Conservation (phyloP, 2,329 filamentous ascomycete genomes). For the Hortaea sp. region DNA sequence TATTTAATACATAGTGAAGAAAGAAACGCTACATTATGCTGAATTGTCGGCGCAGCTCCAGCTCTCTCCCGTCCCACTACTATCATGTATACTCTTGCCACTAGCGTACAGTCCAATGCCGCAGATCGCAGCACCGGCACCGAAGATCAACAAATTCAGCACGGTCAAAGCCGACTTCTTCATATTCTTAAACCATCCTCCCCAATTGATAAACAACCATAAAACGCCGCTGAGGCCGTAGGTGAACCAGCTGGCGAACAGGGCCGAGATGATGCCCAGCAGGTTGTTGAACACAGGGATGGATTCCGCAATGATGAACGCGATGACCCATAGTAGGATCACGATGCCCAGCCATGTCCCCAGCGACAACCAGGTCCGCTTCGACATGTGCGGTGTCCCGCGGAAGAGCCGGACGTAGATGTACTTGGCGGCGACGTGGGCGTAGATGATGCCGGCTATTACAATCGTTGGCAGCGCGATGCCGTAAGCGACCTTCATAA, state of each 20-base stretch:
- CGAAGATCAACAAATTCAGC: conserved; percentile 33
- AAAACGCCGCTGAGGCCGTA: conserved; percentile 26
- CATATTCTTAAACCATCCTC: conserved; percentile 30
- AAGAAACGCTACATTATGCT: not conserved
- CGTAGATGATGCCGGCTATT: conserved; percentile 60
- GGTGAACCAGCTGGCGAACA: conserved; percentile 52
- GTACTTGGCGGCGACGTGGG: conserved; percentile 56
- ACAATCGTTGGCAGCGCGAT: conserved; percentile 62
- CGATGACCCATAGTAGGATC: conserved; percentile 47
- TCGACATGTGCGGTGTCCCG: conserved; percentile 41
- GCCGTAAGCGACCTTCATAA: conserved; percentile 57
- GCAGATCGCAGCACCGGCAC: conserved; percentile 17
- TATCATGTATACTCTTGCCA: conserved; percentile 11
- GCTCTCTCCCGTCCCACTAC: not conserved
- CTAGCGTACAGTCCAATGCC: conserved; percentile 20
- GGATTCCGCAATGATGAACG: conserved; percentile 58
- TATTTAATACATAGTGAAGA: too few relatives aligned
- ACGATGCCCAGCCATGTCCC: conserved; percentile 50
- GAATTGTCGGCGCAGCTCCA: not conserved
- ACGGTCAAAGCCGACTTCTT: conserved; percentile 33
- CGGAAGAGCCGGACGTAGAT: conserved; percentile 55
- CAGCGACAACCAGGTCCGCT: conserved; percentile 16
- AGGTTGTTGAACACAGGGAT: conserved; percentile 62
- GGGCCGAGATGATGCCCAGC: conserved; percentile 48
- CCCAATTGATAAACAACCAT: conserved; percentile 35